Conservation (phyloP, 2,329 filamentous ascomycete genomes). For the Colletotrichum echinochloae region DNA sequence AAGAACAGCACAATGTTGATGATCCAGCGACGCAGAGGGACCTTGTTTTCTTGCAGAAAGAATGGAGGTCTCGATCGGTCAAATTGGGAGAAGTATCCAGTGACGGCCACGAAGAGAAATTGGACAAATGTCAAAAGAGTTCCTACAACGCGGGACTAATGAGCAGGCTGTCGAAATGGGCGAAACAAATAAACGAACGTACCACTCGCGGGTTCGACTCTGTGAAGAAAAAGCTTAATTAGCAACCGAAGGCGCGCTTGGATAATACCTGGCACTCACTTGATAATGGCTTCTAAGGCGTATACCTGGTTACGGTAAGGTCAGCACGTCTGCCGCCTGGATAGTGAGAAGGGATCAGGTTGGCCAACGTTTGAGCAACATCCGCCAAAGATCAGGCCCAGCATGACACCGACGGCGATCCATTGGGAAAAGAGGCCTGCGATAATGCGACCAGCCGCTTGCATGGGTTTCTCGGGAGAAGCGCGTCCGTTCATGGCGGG, state of each 20-base stretch:
- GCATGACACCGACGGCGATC: conserved; percentile 75
- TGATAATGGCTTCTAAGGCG: conserved; percentile 93
- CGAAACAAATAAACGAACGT: conserved; percentile 45
- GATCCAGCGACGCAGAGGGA: conserved; percentile 87
- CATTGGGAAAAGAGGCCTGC: conserved; percentile 72
- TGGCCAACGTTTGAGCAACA: conserved; percentile 86
- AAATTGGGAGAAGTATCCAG: conserved; percentile 81
- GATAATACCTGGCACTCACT: conserved; percentile 66
- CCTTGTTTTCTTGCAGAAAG: conserved; percentile 80
- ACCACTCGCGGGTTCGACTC: conserved; percentile 88
- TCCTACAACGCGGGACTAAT: conserved; percentile 59
- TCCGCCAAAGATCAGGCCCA: conserved; percentile 91
- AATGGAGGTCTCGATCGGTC: conserved; percentile 75
- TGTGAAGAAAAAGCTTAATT: conserved; percentile 49
- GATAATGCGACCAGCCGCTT: conserved; percentile 60
- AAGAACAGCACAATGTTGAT: conserved; percentile 93
- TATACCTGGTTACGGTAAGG: conserved; percentile 75
- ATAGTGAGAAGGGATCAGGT: conserved; percentile 44
- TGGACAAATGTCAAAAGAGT: conserved; percentile 90
- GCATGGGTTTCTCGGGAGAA: conserved; percentile 24
- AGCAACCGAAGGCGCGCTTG: conserved; percentile 14
- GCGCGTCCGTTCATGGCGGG: conserved; percentile 16
- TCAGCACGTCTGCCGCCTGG: conserved; percentile 1
- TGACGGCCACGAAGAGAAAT: conserved; percentile 84
- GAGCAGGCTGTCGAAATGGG: conserved; percentile 16